phyloP scores from a whole-genome alignment of 495 filamentous ascomycete genomes.

The Penicillium herquei region DNA sequence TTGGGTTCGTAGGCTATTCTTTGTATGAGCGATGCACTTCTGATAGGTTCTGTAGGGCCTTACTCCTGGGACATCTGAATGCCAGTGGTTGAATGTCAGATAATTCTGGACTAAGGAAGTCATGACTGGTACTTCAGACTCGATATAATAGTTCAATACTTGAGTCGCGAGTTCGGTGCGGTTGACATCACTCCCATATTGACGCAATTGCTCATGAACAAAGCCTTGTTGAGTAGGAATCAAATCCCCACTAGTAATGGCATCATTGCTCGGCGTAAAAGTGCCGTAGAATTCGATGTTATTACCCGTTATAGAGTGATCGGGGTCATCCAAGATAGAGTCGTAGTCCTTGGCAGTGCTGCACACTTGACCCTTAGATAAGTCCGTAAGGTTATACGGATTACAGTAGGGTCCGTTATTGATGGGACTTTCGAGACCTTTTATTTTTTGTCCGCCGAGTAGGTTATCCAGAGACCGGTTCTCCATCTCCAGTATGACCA shows the following conservation, averaged over 20 bases:
- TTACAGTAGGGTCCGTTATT: slow-evolving; percentile 44
- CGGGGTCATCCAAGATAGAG: slow-evolving; percentile 46
- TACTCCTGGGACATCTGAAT: slow-evolving; percentile 47
- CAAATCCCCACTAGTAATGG: slow-evolving; percentile 31
- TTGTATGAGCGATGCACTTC: neutral
- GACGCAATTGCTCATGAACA: slow-evolving; percentile 43
- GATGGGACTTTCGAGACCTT: slow-evolving; percentile 40
- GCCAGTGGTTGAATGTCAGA: slow-evolving; percentile 50
- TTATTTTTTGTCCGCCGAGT: slow-evolving; percentile 17
- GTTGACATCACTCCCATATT: slow-evolving; percentile 25
- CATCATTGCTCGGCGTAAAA: slow-evolving; percentile 37
- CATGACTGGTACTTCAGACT: slow-evolving; percentile 45
- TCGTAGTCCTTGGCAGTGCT: slow-evolving; percentile 38
- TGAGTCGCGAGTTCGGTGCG: slow-evolving; percentile 34
- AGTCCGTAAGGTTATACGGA: slow-evolving; percentile 37
- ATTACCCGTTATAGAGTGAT: slow-evolving; percentile 46
- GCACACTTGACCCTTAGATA: slow-evolving; percentile 33
- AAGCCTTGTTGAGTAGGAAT: slow-evolving; percentile 40
- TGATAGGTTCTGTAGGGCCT: slow-evolving; percentile 7
- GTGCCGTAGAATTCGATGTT: slow-evolving; percentile 50
- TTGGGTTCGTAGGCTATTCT: slow-evolving; percentile 45
- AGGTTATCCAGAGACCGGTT: slow-evolving; percentile 13
- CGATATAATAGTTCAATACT: slow-evolving; percentile 50
- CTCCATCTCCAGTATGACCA: slow-evolving; percentile 9
- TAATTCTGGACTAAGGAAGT: slow-evolving; percentile 46